Percentiles rank a stretch among this genome's conserved stretches.
These are phyloP conservation scores for Aspergillus carbonarius DNA, from an alignment of 2,329 filamentous ascomycete species.

Conservation along the genomic window DNA sequence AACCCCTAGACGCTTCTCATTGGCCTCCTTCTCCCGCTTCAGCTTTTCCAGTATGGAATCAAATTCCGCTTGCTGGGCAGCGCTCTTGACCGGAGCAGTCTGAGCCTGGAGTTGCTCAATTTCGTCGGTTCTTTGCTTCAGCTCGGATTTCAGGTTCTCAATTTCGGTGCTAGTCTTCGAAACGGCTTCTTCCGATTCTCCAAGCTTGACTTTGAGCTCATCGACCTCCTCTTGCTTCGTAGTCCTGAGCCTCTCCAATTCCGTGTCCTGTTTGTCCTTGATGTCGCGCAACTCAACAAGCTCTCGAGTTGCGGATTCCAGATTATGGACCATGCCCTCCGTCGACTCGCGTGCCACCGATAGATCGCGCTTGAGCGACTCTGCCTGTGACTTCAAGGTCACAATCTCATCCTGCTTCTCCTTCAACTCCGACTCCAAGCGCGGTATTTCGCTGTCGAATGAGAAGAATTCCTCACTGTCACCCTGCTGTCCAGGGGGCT, in stretches of 20 bases:
- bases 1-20: conserved; percentile 55
- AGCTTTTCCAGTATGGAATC: conserved; percentile 34
- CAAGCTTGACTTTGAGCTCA: conserved; percentile 40
- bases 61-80: conserved; percentile 26
- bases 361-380: conserved; percentile 68
- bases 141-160: conserved; percentile 36
- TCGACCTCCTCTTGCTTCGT: conserved; percentile 44
- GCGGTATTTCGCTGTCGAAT: conserved; percentile 81
- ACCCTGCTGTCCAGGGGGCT: conserved; percentile 27
- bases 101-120: conserved; percentile 37
- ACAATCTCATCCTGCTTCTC: conserved; percentile 70
- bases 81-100: conserved; percentile 21
- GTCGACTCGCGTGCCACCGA: conserved; percentile 69
- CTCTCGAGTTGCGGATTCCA: conserved; percentile 68
- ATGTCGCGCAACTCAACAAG: conserved; percentile 56
- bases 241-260: conserved; percentile 47
- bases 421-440: conserved; percentile 72
- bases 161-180: conserved; percentile 29
- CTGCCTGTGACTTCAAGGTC: conserved; percentile 67
- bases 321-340: conserved; percentile 61
- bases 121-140: conserved; percentile 44
- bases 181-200: conserved; percentile 32
- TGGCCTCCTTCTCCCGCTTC: conserved; percentile 37
- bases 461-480: conserved; percentile 79
- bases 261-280: conserved; percentile 50